Percentiles rank a stretch among this genome's conserved stretches.
Evolutionary conservation across 257 asterid species (phyloP).

Genomic region (Prunella vulgaris): DNA sequence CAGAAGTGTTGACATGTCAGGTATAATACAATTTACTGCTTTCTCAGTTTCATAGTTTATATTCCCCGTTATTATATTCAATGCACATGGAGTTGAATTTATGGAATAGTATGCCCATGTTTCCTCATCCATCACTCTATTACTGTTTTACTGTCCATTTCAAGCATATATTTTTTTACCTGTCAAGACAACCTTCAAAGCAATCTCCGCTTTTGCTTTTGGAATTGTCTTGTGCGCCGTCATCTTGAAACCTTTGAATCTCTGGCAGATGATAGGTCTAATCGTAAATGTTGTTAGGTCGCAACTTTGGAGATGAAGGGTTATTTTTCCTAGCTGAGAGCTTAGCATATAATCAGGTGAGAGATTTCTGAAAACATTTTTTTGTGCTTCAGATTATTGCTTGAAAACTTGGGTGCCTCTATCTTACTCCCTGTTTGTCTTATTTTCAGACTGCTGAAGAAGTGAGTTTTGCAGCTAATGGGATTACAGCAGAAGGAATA

Average conservation of each 20-base stretch:
- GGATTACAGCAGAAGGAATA: conserved; percentile 85
- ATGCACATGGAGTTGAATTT: not conserved
- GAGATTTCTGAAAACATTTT: not conserved
- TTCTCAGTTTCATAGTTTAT: not conserved
- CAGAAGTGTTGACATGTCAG: conserved; percentile 81
- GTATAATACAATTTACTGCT: conserved; percentile 34
- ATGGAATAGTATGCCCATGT: not conserved
- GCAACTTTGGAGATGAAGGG: conserved; percentile 89
- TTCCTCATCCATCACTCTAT: not conserved
- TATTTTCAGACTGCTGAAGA: conserved; percentile 83
- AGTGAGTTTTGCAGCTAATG: conserved; percentile 89
- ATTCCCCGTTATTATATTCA: not conserved
- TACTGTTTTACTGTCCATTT: not conserved
- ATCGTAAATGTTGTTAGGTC: conserved; percentile 51
- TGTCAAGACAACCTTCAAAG: not conserved
- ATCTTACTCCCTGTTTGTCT: conserved; percentile 8
- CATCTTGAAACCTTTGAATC: not conserved
- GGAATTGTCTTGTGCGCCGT: conserved; percentile 4
- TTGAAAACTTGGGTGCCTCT: conserved; percentile 8
- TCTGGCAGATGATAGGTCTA: conserved; percentile 26
- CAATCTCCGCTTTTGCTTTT: not conserved
- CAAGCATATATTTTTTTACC: not conserved
- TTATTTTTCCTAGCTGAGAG: conserved; percentile 89
- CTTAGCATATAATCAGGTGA: conserved; percentile 89
- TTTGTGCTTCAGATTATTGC: conserved; percentile 9